phyloP scores from a whole-genome alignment of 352 stramenopile genomes.

The Blastocystis sp. region DNA sequence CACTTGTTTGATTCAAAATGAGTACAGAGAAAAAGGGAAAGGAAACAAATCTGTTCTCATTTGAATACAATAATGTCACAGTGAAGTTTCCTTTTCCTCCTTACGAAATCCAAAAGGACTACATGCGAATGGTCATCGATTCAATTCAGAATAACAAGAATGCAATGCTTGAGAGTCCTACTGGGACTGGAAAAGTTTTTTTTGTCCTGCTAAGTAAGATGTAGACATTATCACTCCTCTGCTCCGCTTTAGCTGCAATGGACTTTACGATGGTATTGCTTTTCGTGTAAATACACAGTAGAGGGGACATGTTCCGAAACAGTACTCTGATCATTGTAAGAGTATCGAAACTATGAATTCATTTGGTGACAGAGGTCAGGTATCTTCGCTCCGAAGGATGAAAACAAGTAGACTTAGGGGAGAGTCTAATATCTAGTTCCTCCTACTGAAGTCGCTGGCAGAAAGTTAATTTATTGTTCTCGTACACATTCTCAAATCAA shows the following conservation, averaged over 20 bases:
- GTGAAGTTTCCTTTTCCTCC: slow-evolving; percentile 83
- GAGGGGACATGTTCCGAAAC: slow-evolving; percentile 12
- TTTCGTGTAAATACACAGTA: neutral
- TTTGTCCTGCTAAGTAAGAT: neutral
- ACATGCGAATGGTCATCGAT: slow-evolving; percentile 84
- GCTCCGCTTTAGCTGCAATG: slow-evolving; percentile 76
- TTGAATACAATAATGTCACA: slow-evolving; percentile 58
- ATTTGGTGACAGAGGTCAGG: neutral
- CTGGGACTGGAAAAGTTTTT: slow-evolving; percentile 79
- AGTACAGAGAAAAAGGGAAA: neutral
- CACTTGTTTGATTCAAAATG: neutral
- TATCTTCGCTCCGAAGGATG: neutral
- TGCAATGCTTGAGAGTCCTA: slow-evolving; percentile 85
- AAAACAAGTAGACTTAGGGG: neutral
- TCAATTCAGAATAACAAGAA: slow-evolving; percentile 75
- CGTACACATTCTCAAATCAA: slow-evolving; percentile 84
- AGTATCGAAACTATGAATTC: neutral
- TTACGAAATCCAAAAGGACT: slow-evolving; percentile 80
- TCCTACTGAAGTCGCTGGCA: slow-evolving; percentile 60
- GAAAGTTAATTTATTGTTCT: slow-evolving; percentile 82
- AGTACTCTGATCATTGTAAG: slow-evolving; percentile 62
- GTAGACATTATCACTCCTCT: slow-evolving; percentile 80
- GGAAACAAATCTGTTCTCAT: neutral
- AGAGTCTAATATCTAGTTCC: neutral
- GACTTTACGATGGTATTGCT: slow-evolving; percentile 12